Percentiles rank a stretch among this genome's conserved stretches.
Conservation (phyloP, 164 flowering plant genomes). For the Akebia trifoliata region DNA sequence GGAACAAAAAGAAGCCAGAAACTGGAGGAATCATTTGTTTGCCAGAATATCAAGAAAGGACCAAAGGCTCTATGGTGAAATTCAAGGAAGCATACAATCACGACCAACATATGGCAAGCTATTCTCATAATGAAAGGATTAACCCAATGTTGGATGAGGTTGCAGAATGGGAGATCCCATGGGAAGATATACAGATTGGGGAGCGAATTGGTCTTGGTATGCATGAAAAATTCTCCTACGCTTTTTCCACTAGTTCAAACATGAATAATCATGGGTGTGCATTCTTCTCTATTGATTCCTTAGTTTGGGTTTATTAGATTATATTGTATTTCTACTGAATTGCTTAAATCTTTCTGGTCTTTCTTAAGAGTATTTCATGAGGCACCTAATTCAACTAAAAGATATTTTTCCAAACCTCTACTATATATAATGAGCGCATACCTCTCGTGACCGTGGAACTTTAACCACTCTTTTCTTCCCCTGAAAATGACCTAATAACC, state of each 20-base stretch:
- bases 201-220: conserved; percentile 98
- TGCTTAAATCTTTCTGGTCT: neutral
- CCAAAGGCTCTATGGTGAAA: conserved; percentile 7
- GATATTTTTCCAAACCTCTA: neutral
- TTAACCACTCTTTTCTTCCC: too few relatives aligned
- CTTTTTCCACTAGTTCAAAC: neutral
- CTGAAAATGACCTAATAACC: too few relatives aligned
- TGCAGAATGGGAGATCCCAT: conserved; percentile 86
- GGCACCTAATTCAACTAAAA: neutral
- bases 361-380: neutral
- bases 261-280: neutral
- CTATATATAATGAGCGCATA: too few relatives aligned
- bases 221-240: conserved; percentile 12
- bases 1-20: conserved; percentile 13
- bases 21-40: conserved; percentile 14
- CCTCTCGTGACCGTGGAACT: too few relatives aligned
- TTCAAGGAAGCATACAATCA: conserved; percentile 20
- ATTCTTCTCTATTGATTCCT: neutral
- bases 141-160: conserved; percentile 52
- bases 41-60: conserved; percentile 5
- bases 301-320: neutral
- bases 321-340: neutral
- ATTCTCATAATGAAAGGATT: conserved; percentile 30
- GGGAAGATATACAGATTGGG: conserved; percentile 95
- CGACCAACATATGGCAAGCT: conserved; percentile 15